These are phyloP conservation scores for Corylus americana DNA, from an alignment of 306 rosid species.

Conservation along the genomic window DNA sequence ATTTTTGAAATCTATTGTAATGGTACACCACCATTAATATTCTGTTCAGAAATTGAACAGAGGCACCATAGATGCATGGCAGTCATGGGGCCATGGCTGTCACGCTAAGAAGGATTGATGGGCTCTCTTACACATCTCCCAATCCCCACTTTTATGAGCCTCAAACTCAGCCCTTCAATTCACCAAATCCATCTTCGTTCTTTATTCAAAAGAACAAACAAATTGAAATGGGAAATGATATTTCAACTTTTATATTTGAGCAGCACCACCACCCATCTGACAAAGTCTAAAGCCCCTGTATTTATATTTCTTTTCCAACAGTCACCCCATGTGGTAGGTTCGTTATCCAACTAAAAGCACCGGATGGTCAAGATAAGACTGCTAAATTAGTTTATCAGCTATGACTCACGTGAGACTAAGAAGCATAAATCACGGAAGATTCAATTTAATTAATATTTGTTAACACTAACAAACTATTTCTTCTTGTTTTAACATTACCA, in stretches of 20 bases:
- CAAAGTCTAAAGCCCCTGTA: not conserved
- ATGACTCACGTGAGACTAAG: not conserved
- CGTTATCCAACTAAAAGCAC: not conserved
- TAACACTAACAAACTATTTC: too few species aligned
- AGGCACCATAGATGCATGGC: not conserved
- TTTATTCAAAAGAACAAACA: too few species aligned
- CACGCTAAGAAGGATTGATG: not conserved
- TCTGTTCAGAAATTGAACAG: constrained; percentile 4
- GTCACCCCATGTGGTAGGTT: constrained; percentile 2
- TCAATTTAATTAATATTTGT: not conserved
- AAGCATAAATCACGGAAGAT: constrained; percentile 21
- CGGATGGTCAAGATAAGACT: not conserved
- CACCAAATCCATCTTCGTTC: too few species aligned
- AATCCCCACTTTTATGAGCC: not conserved
- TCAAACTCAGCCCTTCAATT: not conserved
- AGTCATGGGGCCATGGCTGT: not conserved
- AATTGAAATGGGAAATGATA: too few species aligned
- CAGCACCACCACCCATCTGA: not conserved
- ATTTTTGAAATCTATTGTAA: not conserved
- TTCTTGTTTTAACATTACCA: too few species aligned
- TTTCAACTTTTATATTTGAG: not conserved
- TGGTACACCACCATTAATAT: not conserved
- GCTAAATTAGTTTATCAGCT: not conserved
- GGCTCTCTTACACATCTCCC: not conserved
- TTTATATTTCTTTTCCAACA: not conserved